Evolutionary conservation across 371 early-diverging fungal species (phyloP).

Genomic region (Zopfochytrium polystomum): DNA sequence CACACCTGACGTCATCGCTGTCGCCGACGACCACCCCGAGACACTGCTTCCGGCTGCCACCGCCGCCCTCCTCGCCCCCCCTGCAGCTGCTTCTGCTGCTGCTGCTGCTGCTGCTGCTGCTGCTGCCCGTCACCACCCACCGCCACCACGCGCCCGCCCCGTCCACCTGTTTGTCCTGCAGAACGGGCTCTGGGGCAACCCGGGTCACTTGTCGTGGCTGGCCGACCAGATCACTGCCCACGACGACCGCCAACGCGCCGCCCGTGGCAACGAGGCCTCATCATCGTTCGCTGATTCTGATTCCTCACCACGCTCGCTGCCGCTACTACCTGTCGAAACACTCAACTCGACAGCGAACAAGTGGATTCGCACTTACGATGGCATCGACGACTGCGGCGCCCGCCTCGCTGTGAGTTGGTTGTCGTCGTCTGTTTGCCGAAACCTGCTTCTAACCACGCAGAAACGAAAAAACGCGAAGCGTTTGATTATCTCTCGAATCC

Average conservation of each 20-base stretch:
- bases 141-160: too few relatives aligned
- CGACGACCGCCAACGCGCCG: not conserved
- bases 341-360: conserved; percentile 56
- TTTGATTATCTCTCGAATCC: conserved; percentile 8
- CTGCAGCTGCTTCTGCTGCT: too few relatives aligned
- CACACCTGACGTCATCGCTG: too few relatives aligned
- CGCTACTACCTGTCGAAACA: conserved; percentile 15
- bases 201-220: conserved; percentile 53
- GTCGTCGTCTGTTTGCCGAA: not conserved
- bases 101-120: too few relatives aligned
- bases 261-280: too few relatives aligned
- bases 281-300: too few relatives aligned
- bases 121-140: too few relatives aligned
- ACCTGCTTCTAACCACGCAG: not conserved
- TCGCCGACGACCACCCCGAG: too few relatives aligned
- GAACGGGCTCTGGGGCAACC: conserved; percentile 69
- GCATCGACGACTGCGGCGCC: conserved; percentile 66
- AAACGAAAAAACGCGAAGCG: not conserved
- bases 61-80: too few relatives aligned
- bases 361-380: conserved; percentile 63
- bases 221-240: conserved; percentile 30
- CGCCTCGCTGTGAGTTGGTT: conserved; percentile 25
- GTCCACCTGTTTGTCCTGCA: conserved; percentile 55
- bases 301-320: too few relatives aligned
- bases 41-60: too few relatives aligned